phyloP scores from a whole-genome alignment of 2,329 filamentous ascomycete genomes.

The Phialophora macrospora region DNA sequence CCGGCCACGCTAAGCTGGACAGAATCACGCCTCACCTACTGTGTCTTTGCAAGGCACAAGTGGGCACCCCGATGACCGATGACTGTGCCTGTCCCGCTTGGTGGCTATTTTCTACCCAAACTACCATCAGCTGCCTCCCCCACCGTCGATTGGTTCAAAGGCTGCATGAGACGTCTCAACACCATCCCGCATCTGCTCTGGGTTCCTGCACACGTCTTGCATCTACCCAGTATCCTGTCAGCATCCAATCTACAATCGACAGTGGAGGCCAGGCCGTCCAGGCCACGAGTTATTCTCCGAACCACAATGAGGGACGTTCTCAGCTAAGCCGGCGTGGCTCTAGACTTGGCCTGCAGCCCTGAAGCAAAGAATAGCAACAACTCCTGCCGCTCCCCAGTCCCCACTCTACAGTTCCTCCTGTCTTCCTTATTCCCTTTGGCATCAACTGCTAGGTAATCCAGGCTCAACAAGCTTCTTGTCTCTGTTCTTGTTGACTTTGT shows the following conservation, averaged over 20 bases:
- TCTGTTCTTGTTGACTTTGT: slow-evolving; percentile 4
- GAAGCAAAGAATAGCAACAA: slow-evolving; percentile 33
- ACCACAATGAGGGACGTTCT: slow-evolving; percentile 4
- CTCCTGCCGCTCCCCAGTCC: slow-evolving; percentile 6
- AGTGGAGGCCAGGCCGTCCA: slow-evolving; percentile 5
- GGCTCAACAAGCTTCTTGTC: slow-evolving; percentile 3
- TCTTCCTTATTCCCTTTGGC: slow-evolving; percentile 1
- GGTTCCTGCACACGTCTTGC: slow-evolving; percentile 23
- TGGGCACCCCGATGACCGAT: neutral
- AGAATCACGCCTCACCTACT: neutral
- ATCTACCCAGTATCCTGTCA: slow-evolving; percentile 1
- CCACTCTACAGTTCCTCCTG: slow-evolving; percentile 14
- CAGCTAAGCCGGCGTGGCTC: slow-evolving; percentile 9
- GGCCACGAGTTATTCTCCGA: slow-evolving; percentile 22
- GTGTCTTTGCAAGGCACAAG: no score
- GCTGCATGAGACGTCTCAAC: neutral
- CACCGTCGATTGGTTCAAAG: slow-evolving; percentile 4
- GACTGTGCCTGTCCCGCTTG: slow-evolving; percentile 1
- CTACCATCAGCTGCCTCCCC: neutral
- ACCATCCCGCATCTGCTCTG: slow-evolving; percentile 21
- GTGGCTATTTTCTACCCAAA: neutral
- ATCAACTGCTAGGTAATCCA: neutral
- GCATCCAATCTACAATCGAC: slow-evolving; percentile 17
- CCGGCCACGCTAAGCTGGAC: neutral
- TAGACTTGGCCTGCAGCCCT: slow-evolving; percentile 23